Percentiles rank a stretch among this genome's conserved stretches.
These are phyloP conservation scores for Lyophyllum decastes DNA, from an alignment of 768 basidiomycete species.

Conservation along the genomic window DNA sequence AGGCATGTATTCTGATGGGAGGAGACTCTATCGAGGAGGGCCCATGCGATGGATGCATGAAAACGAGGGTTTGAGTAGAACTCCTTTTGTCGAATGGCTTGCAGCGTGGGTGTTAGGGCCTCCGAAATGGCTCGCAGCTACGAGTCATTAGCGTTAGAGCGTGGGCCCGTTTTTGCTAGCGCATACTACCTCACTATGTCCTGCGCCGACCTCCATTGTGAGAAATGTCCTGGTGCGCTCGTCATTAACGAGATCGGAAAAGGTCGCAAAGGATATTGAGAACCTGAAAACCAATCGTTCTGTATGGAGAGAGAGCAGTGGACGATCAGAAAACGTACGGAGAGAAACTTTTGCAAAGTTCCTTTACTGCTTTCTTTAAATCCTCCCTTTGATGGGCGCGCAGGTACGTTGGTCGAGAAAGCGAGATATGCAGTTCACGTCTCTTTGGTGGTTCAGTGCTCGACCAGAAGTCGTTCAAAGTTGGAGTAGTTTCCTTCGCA, in stretches of 20 bases:
- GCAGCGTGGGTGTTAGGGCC: constrained; percentile 59
- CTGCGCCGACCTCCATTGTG: constrained; percentile 80
- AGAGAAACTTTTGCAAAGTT: constrained; percentile 43
- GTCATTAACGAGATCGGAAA: constrained; percentile 76
- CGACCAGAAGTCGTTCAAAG: constrained; percentile 46
- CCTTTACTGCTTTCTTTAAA: constrained; percentile 62
- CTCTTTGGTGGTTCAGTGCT: constrained; percentile 15
- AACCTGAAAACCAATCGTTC: constrained; percentile 56
- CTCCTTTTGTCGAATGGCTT: constrained; percentile 65
- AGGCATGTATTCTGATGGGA: not conserved
- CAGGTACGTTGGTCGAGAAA: constrained; percentile 81
- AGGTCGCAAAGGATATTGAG: constrained; percentile 66
- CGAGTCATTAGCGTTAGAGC: not conserved
- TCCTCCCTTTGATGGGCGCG: constrained; percentile 79
- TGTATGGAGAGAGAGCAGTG: not conserved
- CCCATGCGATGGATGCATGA: constrained; percentile 91
- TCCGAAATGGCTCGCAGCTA: constrained; percentile 63
- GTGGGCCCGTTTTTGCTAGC: not conserved
- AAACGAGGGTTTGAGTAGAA: constrained; percentile 85
- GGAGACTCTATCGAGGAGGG: constrained; percentile 49
- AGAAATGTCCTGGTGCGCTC: constrained; percentile 82
- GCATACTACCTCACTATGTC: constrained; percentile 65
- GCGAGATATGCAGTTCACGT: constrained; percentile 76
- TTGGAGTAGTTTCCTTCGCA: constrained; percentile 47
- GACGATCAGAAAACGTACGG: constrained; percentile 41